Percentiles rank a stretch among this genome's conserved stretches.
These are phyloP conservation scores for Monilinia laxa DNA, from an alignment of 2,329 filamentous ascomycete species.

Conservation along the genomic window DNA sequence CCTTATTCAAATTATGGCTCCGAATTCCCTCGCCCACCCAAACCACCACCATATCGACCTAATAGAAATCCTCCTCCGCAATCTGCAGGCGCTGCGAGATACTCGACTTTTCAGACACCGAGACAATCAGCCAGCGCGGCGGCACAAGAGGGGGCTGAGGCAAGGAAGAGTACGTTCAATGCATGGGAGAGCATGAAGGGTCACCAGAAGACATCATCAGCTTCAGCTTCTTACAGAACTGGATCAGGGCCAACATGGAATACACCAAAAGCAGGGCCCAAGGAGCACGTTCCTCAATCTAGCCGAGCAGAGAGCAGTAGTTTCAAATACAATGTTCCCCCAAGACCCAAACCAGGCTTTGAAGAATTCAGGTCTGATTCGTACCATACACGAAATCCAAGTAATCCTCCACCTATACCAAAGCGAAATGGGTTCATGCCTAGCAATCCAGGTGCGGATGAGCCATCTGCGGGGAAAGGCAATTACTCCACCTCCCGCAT, in stretches of 20 bases:
- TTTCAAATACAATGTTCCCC: constrained; percentile 27
- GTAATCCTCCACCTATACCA: constrained; percentile 28
- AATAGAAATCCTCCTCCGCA: constrained; percentile 31
- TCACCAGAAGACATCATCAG: constrained; percentile 21
- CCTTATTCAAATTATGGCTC: constrained; percentile 39
- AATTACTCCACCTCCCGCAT: constrained; percentile 38
- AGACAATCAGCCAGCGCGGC: constrained; percentile 34
- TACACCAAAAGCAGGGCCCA: constrained; percentile 32
- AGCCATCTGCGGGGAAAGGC: constrained; percentile 38
- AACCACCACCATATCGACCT: constrained; percentile 33
- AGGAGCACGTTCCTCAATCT: constrained; percentile 32
- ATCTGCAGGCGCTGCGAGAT: constrained; percentile 38
- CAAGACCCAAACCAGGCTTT: constrained; percentile 29
- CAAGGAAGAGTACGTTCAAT: constrained; percentile 37
- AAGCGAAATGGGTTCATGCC: constrained; percentile 40
- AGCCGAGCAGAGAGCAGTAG: constrained; percentile 33
- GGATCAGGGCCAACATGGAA: constrained; percentile 28
- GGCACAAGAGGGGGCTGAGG: constrained; percentile 37
- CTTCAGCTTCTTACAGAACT: constrained; percentile 12
- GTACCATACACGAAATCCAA: constrained; percentile 32
- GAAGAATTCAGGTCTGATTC: constrained; percentile 30
- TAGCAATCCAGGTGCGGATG: constrained; percentile 38
- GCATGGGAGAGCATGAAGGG: constrained; percentile 40
- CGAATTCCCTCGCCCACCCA: constrained; percentile 39
- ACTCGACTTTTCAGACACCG: constrained; percentile 38